Evolutionary conservation across 805 yeast species (phyloP).

Genomic region (Zygosaccharomyces lentus): DNA sequence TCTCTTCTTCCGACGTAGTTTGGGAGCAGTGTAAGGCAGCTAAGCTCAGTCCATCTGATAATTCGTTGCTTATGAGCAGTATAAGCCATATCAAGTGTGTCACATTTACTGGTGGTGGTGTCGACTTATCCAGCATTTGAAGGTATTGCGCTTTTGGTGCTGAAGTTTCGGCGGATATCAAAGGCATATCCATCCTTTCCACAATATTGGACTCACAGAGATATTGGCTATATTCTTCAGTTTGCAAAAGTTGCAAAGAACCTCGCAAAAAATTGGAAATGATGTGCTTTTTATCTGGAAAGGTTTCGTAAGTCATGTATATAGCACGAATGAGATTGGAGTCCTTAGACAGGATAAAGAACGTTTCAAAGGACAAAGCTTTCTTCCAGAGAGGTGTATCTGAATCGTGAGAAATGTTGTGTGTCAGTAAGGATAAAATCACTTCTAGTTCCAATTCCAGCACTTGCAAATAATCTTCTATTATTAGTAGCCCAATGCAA

Average conservation of each 20-base stretch:
- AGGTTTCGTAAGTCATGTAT: slow-evolving; percentile 58
- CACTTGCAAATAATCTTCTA: slow-evolving; percentile 52
- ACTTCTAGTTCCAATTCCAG: slow-evolving; percentile 79
- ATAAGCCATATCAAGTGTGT: slow-evolving; percentile 61
- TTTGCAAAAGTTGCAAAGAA: slow-evolving; percentile 36
- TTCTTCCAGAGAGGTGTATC: slow-evolving; percentile 67
- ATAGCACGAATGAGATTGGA: slow-evolving; percentile 48
- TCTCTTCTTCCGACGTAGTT: slow-evolving; percentile 19
- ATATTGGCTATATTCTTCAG: slow-evolving; percentile 28
- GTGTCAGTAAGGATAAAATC: slow-evolving; percentile 68
- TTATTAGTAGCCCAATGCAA: slow-evolving; percentile 56
- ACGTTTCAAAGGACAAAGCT: slow-evolving; percentile 68
- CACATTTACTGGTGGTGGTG: slow-evolving; percentile 64
- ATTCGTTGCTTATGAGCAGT: slow-evolving; percentile 45
- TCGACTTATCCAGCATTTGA: slow-evolving; percentile 76
- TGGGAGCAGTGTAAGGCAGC: slow-evolving; percentile 39
- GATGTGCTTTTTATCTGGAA: slow-evolving; percentile 54
- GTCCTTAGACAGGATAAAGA: slow-evolving; percentile 55
- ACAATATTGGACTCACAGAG: slow-evolving; percentile 37
- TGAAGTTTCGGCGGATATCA: slow-evolving; percentile 43
- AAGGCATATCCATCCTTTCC: slow-evolving; percentile 27
- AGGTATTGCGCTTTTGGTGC: slow-evolving; percentile 52
- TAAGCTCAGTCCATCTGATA: slow-evolving; percentile 59
- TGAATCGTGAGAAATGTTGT: slow-evolving; percentile 56
- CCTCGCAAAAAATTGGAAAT: slow-evolving; percentile 50